Evolutionary conservation across 2,329 filamentous ascomycete species (phyloP), one percentile per base, ranked within the genome.

Genomic region (Myriosclerotinia scirpicola): DNA sequence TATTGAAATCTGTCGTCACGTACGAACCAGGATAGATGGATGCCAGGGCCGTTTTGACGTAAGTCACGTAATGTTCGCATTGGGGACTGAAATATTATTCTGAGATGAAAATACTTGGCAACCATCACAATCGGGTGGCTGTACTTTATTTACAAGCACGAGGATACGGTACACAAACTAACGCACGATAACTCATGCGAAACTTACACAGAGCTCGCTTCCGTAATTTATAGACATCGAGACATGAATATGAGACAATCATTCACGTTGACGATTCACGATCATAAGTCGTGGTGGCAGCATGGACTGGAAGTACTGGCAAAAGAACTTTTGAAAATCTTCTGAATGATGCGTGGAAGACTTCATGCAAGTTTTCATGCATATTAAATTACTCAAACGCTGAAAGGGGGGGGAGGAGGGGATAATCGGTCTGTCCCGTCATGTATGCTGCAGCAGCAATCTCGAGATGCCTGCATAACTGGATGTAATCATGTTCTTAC

Each of bases 1-100:
- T 30, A 65, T 59, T 65, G 54, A 48, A n/a, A 65, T 38, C 62
- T 65, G 63, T 53, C 17, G 63, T 59, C 63, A 65, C 59, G 14
- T 38, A 65, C 63, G 42, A 58, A 59, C 52, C 40, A 30, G 26
- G 63, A 36, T 34, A 50, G 34, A 46, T 56, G n/a, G n/a, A 52
- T 56, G 17, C 40, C 26, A 59, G 40, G 20, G n/a, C 63, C 40
- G 42, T 65, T 56, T 64, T 58, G 26, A 64, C 53, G 30, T n/a
- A n/a, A n/a, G n/a, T n/a, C n/a, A n/a, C n/a, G n/a, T 64, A 50
- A 48, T 46, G 42, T 15, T 22, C 30, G 30, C 30, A 42, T 34
- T 34, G 26, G 52, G 26, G 11, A n/a, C 34, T 34, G 34, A 30
- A 46, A 44, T 5, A 30, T 56, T 46, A 36, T 48, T 52, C 44